Percentiles rank a stretch among this genome's conserved stretches.
These are phyloP conservation scores for Dimargaris xerosporica DNA, from an alignment of 192 early-diverging fungal species.

Conservation along the genomic window DNA sequence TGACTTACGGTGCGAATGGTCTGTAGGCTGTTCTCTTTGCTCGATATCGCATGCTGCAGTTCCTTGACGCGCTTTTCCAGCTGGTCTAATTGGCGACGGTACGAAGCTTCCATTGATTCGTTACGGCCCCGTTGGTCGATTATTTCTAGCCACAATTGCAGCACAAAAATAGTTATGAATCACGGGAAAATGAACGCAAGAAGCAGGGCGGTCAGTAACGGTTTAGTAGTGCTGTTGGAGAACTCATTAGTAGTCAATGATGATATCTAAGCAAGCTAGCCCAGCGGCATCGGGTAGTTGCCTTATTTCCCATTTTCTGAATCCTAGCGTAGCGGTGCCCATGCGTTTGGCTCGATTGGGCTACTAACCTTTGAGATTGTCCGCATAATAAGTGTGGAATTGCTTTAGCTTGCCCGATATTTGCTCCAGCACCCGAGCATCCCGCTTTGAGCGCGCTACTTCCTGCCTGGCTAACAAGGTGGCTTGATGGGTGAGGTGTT, in stretches of 20 bases:
- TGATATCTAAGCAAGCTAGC: background rate
- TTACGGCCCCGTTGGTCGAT: background rate
- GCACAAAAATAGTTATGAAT: background rate
- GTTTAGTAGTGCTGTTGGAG: background rate
- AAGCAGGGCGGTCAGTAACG: background rate
- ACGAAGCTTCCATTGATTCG: background rate
- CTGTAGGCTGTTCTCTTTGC: background rate
- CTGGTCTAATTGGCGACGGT: background rate
- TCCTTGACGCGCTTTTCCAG: background rate
- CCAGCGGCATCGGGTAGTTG: background rate
- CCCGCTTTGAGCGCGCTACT: background rate
- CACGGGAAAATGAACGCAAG: background rate
- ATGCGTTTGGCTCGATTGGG: too few species aligned
- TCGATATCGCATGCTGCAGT: background rate
- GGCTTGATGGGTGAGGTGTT: background rate
- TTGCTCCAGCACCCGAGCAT: background rate
- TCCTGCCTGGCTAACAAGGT: background rate
- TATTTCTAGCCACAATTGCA: background rate
- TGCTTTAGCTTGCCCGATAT: background rate
- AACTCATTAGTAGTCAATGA: background rate
- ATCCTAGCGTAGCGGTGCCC: background rate
- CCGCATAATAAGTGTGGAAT: background rate
- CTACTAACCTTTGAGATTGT: conserved; percentile 10
- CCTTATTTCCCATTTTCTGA: background rate
- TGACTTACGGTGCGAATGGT: background rate